These are phyloP conservation scores for Aspergillus proliferans DNA, from an alignment of 2,329 filamentous ascomycete genomes.

Conservation along the genomic window DNA sequence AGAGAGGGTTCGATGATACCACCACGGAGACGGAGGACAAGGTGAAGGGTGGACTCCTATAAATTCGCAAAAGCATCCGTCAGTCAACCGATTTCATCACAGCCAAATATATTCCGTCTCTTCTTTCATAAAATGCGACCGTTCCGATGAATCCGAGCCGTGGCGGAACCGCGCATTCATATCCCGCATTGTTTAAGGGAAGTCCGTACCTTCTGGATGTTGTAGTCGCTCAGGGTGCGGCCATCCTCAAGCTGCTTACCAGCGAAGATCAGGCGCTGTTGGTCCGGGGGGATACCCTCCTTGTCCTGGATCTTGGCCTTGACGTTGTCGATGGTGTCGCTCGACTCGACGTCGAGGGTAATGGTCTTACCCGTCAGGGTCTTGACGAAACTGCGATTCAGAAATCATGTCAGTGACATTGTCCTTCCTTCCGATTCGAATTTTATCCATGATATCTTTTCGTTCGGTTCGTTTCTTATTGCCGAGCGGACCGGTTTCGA, in stretches of 20 bases:
- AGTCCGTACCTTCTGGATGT: slow-evolving; percentile 88
- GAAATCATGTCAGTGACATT: slow-evolving; percentile 18
- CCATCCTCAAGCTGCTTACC: slow-evolving; percentile 99
- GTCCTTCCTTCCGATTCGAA: slow-evolving; percentile 8
- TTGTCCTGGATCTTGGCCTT: slow-evolving; percentile 99
- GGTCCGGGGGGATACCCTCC: slow-evolving; percentile 96
- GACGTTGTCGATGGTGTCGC: slow-evolving; percentile 99
- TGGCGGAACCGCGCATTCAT: neutral
- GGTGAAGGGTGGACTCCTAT: slow-evolving; percentile 94
- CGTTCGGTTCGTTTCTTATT: slow-evolving; percentile 12
- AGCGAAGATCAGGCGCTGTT: slow-evolving; percentile 97
- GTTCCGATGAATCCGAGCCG: neutral
- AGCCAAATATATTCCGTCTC: neutral
- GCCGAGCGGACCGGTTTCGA: slow-evolving; percentile 2
- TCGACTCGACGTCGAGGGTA: slow-evolving; percentile 98
- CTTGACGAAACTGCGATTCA: slow-evolving; percentile 83
- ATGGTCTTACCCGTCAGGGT: slow-evolving; percentile 99
- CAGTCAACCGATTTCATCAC: slow-evolving; percentile 19
- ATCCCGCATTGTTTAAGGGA: neutral
- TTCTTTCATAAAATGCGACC: neutral
- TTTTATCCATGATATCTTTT: neutral
- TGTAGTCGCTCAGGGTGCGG: slow-evolving; percentile 94
- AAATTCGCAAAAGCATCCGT: slow-evolving; percentile 19
- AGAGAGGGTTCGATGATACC: slow-evolving; percentile 99
- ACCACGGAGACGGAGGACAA: slow-evolving; percentile 97